Conservation (phyloP, 257 asterid genomes). For the Sherardia arvensis region DNA sequence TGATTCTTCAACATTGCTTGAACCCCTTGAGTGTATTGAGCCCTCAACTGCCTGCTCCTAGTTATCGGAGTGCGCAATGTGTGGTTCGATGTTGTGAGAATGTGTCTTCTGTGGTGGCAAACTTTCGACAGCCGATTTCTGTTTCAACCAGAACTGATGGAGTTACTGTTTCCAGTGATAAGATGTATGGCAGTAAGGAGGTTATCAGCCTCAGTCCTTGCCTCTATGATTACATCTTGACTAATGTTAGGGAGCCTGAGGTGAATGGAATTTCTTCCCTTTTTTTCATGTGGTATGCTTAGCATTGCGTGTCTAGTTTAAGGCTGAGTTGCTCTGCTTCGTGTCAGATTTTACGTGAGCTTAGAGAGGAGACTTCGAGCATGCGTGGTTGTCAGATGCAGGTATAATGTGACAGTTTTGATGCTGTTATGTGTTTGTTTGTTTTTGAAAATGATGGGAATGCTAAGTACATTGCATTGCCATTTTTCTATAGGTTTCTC, state of each 20-base stretch:
- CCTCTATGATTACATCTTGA: conserved; percentile 64
- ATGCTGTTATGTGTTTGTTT: neutral
- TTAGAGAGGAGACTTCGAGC: conserved; percentile 85
- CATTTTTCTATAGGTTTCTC: conserved; percentile 51
- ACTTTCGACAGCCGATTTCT: neutral
- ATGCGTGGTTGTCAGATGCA: conserved; percentile 93
- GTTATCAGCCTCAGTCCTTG: conserved; percentile 62
- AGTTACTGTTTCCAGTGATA: conserved; percentile 33
- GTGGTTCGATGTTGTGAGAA: neutral
- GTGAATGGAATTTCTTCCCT: conserved; percentile 22
- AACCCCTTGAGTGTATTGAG: neutral
- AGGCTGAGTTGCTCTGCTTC: neutral
- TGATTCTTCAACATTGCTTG: neutral
- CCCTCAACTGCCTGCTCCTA: neutral
- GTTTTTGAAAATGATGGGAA: neutral
- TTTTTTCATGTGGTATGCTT: neutral
- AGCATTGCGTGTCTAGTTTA: neutral
- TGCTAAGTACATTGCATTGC: neutral
- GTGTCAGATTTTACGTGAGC: conserved; percentile 65
- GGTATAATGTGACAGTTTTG: conserved; percentile 22
- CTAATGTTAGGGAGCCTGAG: conserved; percentile 82
- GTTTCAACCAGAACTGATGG: conserved; percentile 32
- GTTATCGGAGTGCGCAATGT: neutral
- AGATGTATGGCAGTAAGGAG: conserved; percentile 63
- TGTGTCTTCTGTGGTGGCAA: conserved; percentile 6